Base-by-base conservation (phyloP, 2,329 filamentous ascomycete genomes). In the Ophiostoma novo-ulmi region DNA sequence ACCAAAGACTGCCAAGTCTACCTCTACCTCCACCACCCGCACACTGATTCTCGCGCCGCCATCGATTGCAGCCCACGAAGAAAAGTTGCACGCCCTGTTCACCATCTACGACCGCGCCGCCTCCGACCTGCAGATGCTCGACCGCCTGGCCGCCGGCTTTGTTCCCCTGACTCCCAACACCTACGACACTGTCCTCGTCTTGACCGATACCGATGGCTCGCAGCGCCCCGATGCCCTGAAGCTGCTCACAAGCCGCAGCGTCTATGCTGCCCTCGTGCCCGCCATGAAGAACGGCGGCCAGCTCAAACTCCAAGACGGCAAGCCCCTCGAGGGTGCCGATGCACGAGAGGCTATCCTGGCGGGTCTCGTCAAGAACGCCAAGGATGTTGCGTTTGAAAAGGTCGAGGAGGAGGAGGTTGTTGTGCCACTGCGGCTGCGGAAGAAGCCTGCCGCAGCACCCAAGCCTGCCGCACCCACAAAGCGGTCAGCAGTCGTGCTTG, bases 111-210 rank as follows among this genome's bases (percentile, higher is more conserved):
- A 95, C 79, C 90, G 93, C 77, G 82, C 85, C 74, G 83, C 86
- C 65, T 94, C 93, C 73, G 95, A 99, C 78, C 85, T 99, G 69
- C 95, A 98, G 80, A 99, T 99, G 95, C 91, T 99, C 73, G 95
- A 99, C 82, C 92, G 95, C 69, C 87, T 99, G 58, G 88, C 91
- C 1, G 87, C 91, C 48, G 93, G 93, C 73, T 84, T 97, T 52
- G 92, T 95, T 71, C 83, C 88, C 8, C 88, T 99, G 0, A 91
- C 94, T 1, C 75, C 86, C 70, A 82, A 87, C 67, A 91, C 91
- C 70, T 99, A 99, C 83, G 92, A 96, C 78, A 81, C 91, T 63
- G 87, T 98, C 63, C 86, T 97, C 67, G 85, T 99, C 70, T 88
- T 98, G 73, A 90, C 91, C 74, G 92, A 94, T 79, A 85, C 89